A percentile compares a stretch with the other conserved stretches of the same genome.
Conservation (phyloP, 495 filamentous ascomycete genomes). For the Annulohypoxylon bovei region DNA sequence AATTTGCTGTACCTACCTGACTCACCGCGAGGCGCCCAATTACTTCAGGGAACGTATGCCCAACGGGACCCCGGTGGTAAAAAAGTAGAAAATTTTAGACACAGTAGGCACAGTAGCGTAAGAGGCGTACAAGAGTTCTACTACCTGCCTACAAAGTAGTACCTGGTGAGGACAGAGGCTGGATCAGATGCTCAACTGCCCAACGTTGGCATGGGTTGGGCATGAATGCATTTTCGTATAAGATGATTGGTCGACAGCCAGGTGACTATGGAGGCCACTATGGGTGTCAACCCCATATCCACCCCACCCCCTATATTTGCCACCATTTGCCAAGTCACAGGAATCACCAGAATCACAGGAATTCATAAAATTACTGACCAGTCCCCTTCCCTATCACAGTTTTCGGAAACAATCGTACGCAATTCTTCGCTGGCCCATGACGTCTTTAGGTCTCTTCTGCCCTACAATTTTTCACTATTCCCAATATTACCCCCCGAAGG, state of each 20-base stretch:
- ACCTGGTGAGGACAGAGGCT: slow-evolving; percentile 35
- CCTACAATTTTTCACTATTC: slow-evolving; percentile 22
- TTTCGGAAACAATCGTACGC: slow-evolving; percentile 21
- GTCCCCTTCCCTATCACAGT: slow-evolving; percentile 32
- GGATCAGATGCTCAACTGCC: slow-evolving; percentile 37
- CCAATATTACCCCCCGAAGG: neutral
- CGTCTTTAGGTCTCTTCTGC: slow-evolving; percentile 42
- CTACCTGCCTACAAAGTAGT: slow-evolving; percentile 33
- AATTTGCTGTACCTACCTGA: slow-evolving; percentile 42
- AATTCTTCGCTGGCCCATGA: slow-evolving; percentile 40
- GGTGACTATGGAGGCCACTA: slow-evolving; percentile 19
- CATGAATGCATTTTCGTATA: slow-evolving; percentile 36
- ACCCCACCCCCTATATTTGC: slow-evolving; percentile 40
- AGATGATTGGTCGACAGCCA: slow-evolving; percentile 34
- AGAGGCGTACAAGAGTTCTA: slow-evolving; percentile 12
- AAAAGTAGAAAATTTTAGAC: slow-evolving; percentile 7
- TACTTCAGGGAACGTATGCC: slow-evolving; percentile 38
- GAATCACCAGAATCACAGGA: slow-evolving; percentile 3
- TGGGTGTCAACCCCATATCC: slow-evolving; percentile 9
- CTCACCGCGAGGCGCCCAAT: slow-evolving; percentile 45
- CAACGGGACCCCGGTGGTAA: slow-evolving; percentile 27
- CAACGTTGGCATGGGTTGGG: slow-evolving; percentile 40
- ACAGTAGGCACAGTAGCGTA: slow-evolving; percentile 29
- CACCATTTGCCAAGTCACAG: slow-evolving; percentile 36
- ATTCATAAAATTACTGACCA: slow-evolving; percentile 39